A percentile compares a stretch with the other conserved stretches of the same genome.
phyloP scores from a whole-genome alignment of 2,329 filamentous ascomycete species.

The Drechslerella coelobrocha region DNA sequence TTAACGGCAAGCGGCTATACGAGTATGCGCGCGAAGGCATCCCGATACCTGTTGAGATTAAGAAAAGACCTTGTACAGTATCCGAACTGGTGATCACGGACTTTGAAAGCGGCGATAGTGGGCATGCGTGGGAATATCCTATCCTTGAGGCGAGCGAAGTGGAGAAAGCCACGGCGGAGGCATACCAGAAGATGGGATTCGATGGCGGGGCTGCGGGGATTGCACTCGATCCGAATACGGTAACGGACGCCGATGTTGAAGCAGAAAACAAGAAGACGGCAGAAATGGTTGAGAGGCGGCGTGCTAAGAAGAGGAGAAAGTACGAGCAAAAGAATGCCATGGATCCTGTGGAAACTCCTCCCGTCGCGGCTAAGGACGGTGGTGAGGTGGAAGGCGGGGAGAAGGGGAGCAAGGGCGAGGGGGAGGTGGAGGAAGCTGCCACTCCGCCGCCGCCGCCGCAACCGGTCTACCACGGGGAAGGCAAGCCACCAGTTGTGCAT shows the following conservation, averaged over 20 bases:
- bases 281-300: constrained; percentile 1
- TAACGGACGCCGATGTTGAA: constrained; percentile 14
- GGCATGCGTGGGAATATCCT: constrained; percentile 72
- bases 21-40: constrained; percentile 93
- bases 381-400: constrained; percentile 4
- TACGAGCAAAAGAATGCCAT: neutral
- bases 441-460: constrained; percentile 38
- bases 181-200: constrained; percentile 38
- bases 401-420: neutral
- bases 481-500: constrained; percentile 72
- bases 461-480: constrained; percentile 61
- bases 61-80: constrained; percentile 79
- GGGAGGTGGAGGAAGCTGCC: constrained; percentile 18
- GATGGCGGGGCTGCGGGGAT: constrained; percentile 2
- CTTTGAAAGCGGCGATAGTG: constrained; percentile 83
- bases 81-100: constrained; percentile 79
- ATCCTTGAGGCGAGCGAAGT: constrained; percentile 75
- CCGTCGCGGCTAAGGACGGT: constrained; percentile 3
- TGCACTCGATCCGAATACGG: neutral
- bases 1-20: constrained; percentile 92
- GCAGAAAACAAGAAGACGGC: constrained; percentile 26
- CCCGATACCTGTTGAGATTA: constrained; percentile 82
- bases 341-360: neutral
- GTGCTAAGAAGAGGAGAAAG: constrained; percentile 8
- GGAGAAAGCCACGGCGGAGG: constrained; percentile 61